phyloP scores from a whole-genome alignment of 495 filamentous ascomycete genomes.

The Xeromyces bisporus region DNA sequence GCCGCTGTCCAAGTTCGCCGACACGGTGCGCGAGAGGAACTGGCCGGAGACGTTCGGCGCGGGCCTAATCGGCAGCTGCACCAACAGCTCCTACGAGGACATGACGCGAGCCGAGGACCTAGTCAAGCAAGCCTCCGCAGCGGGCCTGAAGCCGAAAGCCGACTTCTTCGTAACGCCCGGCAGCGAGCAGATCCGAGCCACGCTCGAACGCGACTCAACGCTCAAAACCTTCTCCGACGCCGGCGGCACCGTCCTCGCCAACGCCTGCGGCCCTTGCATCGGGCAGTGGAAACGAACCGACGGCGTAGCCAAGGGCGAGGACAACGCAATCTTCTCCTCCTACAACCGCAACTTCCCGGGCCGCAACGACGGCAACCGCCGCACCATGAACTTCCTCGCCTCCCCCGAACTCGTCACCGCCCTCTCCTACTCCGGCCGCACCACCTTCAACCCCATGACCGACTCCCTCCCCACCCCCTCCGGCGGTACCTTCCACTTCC shows the following conservation, averaged over 20 bases:
- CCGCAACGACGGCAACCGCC: conserved; percentile 88
- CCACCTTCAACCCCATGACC: conserved; percentile 91
- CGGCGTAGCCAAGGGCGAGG: conserved; percentile 58
- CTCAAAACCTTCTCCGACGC: conserved; percentile 74
- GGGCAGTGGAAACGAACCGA: conserved; percentile 94
- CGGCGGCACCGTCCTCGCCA: conserved; percentile 79
- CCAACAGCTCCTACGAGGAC: conserved; percentile 95
- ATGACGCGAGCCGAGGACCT: conserved; percentile 90
- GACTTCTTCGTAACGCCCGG: conserved; percentile 94
- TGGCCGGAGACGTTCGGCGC: conserved; percentile 88
- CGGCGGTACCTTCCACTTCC: conserved; percentile 71
- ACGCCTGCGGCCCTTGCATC: conserved; percentile 91
- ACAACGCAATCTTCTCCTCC: conserved; percentile 90
- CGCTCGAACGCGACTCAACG: conserved; percentile 70
- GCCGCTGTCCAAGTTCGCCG: conserved; percentile 72
- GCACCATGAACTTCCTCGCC: conserved; percentile 96
- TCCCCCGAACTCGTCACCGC: conserved; percentile 93
- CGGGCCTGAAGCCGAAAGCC: conserved; percentile 71
- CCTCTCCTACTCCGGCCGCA: conserved; percentile 79
- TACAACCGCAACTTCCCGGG: conserved; percentile 98
- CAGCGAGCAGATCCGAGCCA: conserved; percentile 91
- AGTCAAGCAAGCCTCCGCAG: conserved; percentile 73
- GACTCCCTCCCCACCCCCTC: conserved; percentile 69
- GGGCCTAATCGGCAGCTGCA: conserved; percentile 92
- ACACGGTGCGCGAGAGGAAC: conserved; percentile 61